Evolutionary conservation across 2,329 filamentous ascomycete species (phyloP), one percentile per base, ranked within the genome.

Genomic region (Penicillium palitans): DNA sequence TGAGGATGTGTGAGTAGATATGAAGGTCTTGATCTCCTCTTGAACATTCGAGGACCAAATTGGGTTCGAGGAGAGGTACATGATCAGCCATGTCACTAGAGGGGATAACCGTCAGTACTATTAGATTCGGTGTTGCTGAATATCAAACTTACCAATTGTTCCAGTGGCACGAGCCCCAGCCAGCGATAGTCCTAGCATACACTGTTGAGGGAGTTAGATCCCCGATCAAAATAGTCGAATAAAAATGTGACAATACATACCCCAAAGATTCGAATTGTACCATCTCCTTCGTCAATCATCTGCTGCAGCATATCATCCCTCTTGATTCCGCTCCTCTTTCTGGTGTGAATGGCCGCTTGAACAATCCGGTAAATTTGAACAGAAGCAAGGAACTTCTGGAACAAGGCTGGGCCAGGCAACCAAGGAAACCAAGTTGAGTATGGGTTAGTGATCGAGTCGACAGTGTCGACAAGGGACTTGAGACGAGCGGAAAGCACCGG

Each of bases 71-170:
- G 50, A 50, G 12, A 60, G 35, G 10, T 53, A 35, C 50, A 58
- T 60, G 27, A 58, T 60, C 13, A 60, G 21, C 58, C 58, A 60
- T 27, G 55, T 54, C 3, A 52, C 58, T 60, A 10, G 9, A 47
- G 9, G 13, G 5, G 1, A 19, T 6, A 9, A 21, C 13, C 6
- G 25, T 57, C 9, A 53, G 35, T 13, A 3, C 6, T 2, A 6
- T 47, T 19, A 1, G 7, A 19, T 8, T 6, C 10, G 7, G 4
- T 25, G 19, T 21, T 40, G 6, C 17, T 21, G 42, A 15, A 29
- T 31, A 13, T 25, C 3, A n/a, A 37, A 42, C 21, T 10, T 42
- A 44, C 55, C 50, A n/a, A 54, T 58, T 9, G 50, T 58, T 48
- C 55, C 55, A 4, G 51, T 54, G 6, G 55, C 42, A 24, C 55